A percentile compares a stretch with the other conserved stretches of the same genome.
Evolutionary conservation across 1,284 basidiomycete genomes (phyloP).

Genomic region (Golubevia sp.): DNA sequence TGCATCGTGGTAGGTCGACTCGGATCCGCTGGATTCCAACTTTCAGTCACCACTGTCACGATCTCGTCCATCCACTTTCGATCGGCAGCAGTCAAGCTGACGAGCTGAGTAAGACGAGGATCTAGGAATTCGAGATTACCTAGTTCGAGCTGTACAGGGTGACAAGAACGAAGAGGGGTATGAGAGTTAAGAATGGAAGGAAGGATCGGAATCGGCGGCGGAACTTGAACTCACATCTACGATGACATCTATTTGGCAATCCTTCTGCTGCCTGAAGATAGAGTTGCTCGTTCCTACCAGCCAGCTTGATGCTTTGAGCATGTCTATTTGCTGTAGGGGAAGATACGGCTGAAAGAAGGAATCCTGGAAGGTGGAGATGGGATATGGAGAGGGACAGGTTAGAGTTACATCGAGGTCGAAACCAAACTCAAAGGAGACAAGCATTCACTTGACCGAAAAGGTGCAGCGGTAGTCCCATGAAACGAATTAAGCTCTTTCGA

Average conservation of each 20-base stretch:
- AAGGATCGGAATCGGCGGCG: not conserved
- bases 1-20: slow-evolving; percentile 51
- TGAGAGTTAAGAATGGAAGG: not conserved
- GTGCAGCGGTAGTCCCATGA: slow-evolving; percentile 86
- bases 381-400: not conserved
- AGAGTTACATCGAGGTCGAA: not conserved
- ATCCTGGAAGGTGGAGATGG: slow-evolving; percentile 65
- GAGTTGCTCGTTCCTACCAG: slow-evolving; percentile 87
- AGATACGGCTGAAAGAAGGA: slow-evolving; percentile 98
- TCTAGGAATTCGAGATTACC: slow-evolving; percentile 81
- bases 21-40: slow-evolving; percentile 53
- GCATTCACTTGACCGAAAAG: slow-evolving; percentile 60
- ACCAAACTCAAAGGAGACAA: not conserved
- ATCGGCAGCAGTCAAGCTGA: slow-evolving; percentile 85
- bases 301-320: slow-evolving; percentile 80
- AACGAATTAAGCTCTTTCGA: slow-evolving; percentile 84
- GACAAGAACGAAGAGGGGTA: not conserved
- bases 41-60: slow-evolving; percentile 41
- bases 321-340: slow-evolving; percentile 91
- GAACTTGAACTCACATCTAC: slow-evolving; percentile 73
- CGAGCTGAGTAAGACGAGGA: slow-evolving; percentile 75
- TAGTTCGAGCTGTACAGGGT: not conserved
- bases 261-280: slow-evolving; percentile 90
- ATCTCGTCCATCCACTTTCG: slow-evolving; percentile 89
- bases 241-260: slow-evolving; percentile 78